These are phyloP conservation scores for Boletus barrowsii DNA, from an alignment of 768 basidiomycete species.

Conservation along the genomic window DNA sequence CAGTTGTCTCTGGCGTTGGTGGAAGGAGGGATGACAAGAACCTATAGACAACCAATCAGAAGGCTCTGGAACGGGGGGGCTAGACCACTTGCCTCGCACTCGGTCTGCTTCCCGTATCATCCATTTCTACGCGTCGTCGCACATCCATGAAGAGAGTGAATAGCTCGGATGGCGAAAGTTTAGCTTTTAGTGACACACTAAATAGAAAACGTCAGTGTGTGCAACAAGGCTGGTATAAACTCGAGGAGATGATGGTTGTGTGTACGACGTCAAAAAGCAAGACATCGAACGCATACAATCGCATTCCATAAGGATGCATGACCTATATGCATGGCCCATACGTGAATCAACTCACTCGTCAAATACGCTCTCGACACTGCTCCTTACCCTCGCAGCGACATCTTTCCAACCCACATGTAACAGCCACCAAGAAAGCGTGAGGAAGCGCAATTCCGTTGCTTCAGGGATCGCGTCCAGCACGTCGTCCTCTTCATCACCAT, in stretches of 20 bases:
- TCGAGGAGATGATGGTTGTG: not conserved
- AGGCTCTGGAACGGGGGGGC: not conserved
- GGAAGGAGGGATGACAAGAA: conserved; percentile 76
- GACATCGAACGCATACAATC: not conserved
- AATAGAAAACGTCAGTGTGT: conserved; percentile 8
- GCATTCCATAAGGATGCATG: not conserved
- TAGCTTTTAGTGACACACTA: conserved; percentile 82
- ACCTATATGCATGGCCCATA: not conserved
- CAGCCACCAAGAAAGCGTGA: conserved; percentile 92
- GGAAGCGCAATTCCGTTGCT: conserved; percentile 73
- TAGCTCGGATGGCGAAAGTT: conserved; percentile 67
- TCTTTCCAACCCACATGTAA: conserved; percentile 90
- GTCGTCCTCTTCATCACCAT: conserved; percentile 28
- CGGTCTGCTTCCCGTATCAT: conserved; percentile 39
- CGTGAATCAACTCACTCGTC: conserved; percentile 55
- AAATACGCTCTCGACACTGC: conserved; percentile 79
- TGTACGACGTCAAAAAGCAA: not conserved
- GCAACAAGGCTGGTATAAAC: not conserved
- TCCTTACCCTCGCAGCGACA: conserved; percentile 67
- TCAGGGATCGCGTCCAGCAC: conserved; percentile 44
- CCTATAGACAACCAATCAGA: conserved; percentile 8
- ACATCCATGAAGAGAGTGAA: conserved; percentile 69
- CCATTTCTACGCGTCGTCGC: conserved; percentile 71
- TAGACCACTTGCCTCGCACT: conserved; percentile 13
- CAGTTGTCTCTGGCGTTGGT: conserved; percentile 65